Conservation (phyloP, 129 eudicot genomes). For the Mikania micrantha region DNA sequence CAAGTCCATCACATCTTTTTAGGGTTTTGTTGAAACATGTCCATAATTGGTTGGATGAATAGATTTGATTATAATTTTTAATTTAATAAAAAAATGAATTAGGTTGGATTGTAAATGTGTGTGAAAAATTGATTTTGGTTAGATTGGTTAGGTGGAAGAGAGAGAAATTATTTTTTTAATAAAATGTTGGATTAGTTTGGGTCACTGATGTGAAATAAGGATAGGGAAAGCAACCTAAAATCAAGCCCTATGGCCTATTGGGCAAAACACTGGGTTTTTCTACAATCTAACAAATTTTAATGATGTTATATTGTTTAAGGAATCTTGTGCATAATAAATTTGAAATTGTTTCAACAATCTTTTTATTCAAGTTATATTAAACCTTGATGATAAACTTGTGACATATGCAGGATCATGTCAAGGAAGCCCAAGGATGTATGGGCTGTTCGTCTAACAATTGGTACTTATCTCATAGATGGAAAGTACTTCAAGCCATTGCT, state of each 20-base stretch:
- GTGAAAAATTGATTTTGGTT: too few species aligned
- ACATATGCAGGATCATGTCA: constrained; percentile 62
- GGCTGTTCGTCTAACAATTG: constrained; percentile 76
- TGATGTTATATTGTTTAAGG: constrained; percentile 1
- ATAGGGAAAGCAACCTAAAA: neutral
- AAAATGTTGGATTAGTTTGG: too few species aligned
- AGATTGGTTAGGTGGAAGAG: too few species aligned
- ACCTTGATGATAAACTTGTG: constrained; percentile 10
- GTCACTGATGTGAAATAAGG: too few species aligned
- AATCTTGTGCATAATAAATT: neutral
- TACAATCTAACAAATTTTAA: neutral
- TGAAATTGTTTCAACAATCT: neutral
- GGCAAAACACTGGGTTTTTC: neutral
- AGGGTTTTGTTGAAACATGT: too few species aligned
- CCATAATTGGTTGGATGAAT: too few species aligned
- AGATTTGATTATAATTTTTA: too few species aligned
- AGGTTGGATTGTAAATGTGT: too few species aligned
- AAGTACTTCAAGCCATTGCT: constrained; percentile 77
- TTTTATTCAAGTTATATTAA: neutral
- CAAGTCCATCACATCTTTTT: too few species aligned
- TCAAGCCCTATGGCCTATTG: neutral
- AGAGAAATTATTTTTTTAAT: too few species aligned
- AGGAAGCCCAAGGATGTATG: constrained; percentile 94
- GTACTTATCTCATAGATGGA: constrained; percentile 80
- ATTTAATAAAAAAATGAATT: too few species aligned